phyloP scores from a whole-genome alignment of 345 rosid genomes.

The Moricandia moricandioides region DNA sequence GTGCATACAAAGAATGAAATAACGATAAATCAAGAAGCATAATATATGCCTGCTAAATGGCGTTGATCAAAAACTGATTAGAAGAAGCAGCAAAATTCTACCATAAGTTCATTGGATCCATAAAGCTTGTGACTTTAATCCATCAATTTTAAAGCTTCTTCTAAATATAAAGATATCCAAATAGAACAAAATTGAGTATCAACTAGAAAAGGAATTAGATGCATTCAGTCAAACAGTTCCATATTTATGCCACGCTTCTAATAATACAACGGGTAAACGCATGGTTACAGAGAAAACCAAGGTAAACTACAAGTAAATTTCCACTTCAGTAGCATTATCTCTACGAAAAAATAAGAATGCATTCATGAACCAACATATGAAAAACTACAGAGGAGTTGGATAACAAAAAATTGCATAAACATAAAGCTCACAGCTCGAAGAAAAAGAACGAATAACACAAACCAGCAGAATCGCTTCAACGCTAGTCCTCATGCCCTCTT shows the following conservation, averaged over 20 bases:
- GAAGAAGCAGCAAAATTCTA: neutral
- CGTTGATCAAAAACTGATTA: neutral
- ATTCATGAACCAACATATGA: neutral
- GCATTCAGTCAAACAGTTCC: neutral
- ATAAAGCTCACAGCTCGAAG: neutral
- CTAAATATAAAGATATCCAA: neutral
- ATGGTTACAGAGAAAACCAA: neutral
- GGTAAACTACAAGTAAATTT: neutral
- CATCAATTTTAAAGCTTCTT: neutral
- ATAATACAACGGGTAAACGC: neutral
- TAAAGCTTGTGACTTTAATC: neutral
- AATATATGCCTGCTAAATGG: neutral
- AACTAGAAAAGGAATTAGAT: neutral
- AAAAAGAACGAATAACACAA: conserved; percentile 21
- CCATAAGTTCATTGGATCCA: neutral
- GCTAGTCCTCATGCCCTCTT: conserved; percentile 98
- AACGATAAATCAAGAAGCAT: neutral
- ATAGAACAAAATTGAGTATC: neutral
- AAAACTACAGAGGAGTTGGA: neutral
- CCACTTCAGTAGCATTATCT: neutral
- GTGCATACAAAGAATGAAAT: neutral
- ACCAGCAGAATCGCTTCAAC: conserved; percentile 96
- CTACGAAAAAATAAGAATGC: neutral
- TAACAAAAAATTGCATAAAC: neutral
- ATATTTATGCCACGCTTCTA: neutral